Evolutionary conservation across 2,329 filamentous ascomycete genomes (phyloP).

Genomic region (Venturia effusa): DNA sequence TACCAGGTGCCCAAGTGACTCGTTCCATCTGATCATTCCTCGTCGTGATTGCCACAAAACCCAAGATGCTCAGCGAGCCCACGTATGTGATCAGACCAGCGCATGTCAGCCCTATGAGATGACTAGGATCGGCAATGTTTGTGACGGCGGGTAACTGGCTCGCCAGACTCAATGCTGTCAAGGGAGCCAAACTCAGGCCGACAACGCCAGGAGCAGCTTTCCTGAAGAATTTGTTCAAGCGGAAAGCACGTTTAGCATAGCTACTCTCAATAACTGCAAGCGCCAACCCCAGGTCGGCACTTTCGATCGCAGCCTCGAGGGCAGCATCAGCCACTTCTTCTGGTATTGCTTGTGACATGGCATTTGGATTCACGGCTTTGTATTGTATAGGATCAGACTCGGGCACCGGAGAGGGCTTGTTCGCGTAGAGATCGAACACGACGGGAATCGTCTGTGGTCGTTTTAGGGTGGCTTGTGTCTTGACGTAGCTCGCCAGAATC

Average conservation of each 20-base stretch:
- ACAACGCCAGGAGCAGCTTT: constrained; percentile 50
- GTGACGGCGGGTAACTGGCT: constrained; percentile 55
- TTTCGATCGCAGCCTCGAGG: constrained; percentile 66
- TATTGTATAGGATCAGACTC: constrained; percentile 50
- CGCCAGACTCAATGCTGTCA: constrained; percentile 61
- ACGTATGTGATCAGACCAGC: constrained; percentile 75
- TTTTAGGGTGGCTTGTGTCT: constrained; percentile 61
- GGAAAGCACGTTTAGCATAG: constrained; percentile 56
- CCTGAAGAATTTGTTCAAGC: constrained; percentile 55
- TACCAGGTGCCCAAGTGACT: constrained; percentile 79
- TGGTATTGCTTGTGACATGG: constrained; percentile 60
- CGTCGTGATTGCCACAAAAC: constrained; percentile 73
- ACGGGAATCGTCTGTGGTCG: constrained; percentile 67
- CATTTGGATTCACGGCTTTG: constrained; percentile 52
- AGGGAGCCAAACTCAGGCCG: constrained; percentile 47
- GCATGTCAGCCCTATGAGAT: constrained; percentile 67
- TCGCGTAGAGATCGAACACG: constrained; percentile 71
- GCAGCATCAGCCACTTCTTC: constrained; percentile 60
- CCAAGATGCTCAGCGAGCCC: constrained; percentile 68
- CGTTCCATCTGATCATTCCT: constrained; percentile 91
- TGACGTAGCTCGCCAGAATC: constrained; percentile 64
- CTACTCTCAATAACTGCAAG: constrained; percentile 63
- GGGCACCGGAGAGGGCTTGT: constrained; percentile 62
- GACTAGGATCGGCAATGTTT: constrained; percentile 36
- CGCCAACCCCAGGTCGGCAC: constrained; percentile 66